Base-by-base conservation (phyloP, 371 early-diverging fungal genomes). In the Syncephalastrum sp. region DNA sequence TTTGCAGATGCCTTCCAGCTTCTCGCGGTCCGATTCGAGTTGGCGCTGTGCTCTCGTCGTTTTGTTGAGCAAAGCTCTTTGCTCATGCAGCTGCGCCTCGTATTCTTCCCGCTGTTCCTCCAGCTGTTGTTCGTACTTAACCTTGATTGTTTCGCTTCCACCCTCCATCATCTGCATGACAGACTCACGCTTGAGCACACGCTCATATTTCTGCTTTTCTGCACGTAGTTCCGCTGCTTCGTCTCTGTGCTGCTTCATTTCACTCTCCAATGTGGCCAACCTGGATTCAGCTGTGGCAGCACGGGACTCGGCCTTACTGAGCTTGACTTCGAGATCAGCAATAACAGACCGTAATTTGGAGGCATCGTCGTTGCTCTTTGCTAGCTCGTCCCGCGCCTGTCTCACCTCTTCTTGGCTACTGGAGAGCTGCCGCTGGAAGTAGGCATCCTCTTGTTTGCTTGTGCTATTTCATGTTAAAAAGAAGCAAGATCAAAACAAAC, bases 71-170 rank as follows among this genome's bases (percentile, higher is more conserved):
- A 69, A 57, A 3, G 73, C 77, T 12, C 65, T 64, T n/a, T 72
- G 79, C 16, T 79, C 79, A 19, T 75, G 69, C 12, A 79, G 53
- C 27, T 79, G 71, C 0, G 75, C 77, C 45, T 69, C 70, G 52
- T 76, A 76, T 33, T 79, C 77, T 50, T 74, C 68, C 21, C 62
- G 63, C 51, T 71, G 70, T 47, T 75, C 80, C 46, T 74, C 75
- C 54, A 76, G 10, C 52, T 70, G 69, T 42, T 79, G 80, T 25
- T 76, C 75, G 42, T 67, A 72, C n/a, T 68, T 61, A 3, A 50
- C 69, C 10, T 59, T 63, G 15, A 59, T 10, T 12, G 61, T 64
- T 38, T 63, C 61, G 47, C 63, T 65, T 38, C 55, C 67, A 13
- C 54, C 59, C 21, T 70, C 63, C 63, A 76, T 57, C 42, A 65